Evolutionary conservation across 2,329 filamentous ascomycete genomes (phyloP), one percentile per base, ranked within the genome.

Genomic region (Penicillium aurantiogriseum): DNA sequence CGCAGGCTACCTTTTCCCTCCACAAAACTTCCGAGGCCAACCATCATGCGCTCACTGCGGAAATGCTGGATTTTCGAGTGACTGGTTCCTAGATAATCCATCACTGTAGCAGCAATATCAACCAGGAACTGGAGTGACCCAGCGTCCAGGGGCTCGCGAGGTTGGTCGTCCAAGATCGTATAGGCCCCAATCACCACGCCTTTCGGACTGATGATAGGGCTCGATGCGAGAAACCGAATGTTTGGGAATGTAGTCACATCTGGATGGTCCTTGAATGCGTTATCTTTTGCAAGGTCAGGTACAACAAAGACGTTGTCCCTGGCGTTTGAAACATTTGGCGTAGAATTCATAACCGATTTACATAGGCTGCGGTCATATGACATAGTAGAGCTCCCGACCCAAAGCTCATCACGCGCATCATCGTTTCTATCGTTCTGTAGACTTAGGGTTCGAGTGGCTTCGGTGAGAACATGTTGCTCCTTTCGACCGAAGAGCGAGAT

Each of bases 141-240:
- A 7, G 25, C 9, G n/a, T 86, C 75, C 59, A 85, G 84, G 15
- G 11, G 27, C 6, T 52, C 52, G 8, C 81, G 79, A 0, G 81
- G 79, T 31, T 76, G 75, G 50, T 85, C 79, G 59, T 86, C 84
- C 0, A 84, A 74, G 3, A 87, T 79, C 45, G 80, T 79, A 60
- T 83, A 85, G 5, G 78, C 78, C 15, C 85, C 85, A 54, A 88
- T 85, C 38, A 78, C 74, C 51, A 80, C 77, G 31, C 81, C 79
- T 49, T 77, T 79, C 1, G 77, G 79, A 4, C 81, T 83, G 35
- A 79, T 75, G 47, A 88, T 84, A 1, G 85, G 85, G 1, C 86
- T 83, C 10, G 78, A 80, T 8, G 80, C 80, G 56, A 84, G 80
- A 63, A 83, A 84, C 33, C 70, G 68, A 17, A 74, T 55, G 29